phyloP scores from a whole-genome alignment of 1,284 basidiomycete genomes.

The Erythrobasidium hasegawianum region DNA sequence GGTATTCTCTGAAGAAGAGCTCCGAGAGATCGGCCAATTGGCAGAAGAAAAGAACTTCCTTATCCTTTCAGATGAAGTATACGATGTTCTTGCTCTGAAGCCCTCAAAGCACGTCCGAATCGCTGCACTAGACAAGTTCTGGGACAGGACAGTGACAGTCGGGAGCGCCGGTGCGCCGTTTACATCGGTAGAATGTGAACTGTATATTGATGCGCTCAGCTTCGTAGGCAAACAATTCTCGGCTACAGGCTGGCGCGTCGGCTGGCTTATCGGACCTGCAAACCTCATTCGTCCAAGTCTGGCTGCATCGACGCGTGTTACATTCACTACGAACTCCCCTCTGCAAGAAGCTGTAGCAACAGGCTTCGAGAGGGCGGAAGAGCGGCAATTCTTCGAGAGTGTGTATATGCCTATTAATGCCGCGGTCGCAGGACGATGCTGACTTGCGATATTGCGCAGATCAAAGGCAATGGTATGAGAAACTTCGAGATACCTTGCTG shows the following conservation, averaged over 20 bases:
- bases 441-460: slow-evolving; percentile 14
- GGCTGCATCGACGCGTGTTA: slow-evolving; percentile 86
- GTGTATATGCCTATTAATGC: neutral
- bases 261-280: slow-evolving; percentile 86
- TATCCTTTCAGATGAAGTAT: slow-evolving; percentile 95
- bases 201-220: neutral
- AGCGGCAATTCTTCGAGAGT: slow-evolving; percentile 71
- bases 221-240: slow-evolving; percentile 67
- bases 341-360: slow-evolving; percentile 77
- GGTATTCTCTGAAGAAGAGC: slow-evolving; percentile 79
- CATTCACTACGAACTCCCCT: slow-evolving; percentile 64
- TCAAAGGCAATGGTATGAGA: slow-evolving; percentile 74
- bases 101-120: slow-evolving; percentile 83
- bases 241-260: slow-evolving; percentile 95
- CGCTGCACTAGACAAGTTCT: slow-evolving; percentile 70
- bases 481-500: slow-evolving; percentile 69
- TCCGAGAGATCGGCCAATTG: slow-evolving; percentile 75
- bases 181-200: neutral
- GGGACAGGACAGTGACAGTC: slow-evolving; percentile 85
- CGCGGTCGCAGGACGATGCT: too few relatives aligned
- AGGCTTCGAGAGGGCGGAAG: slow-evolving; percentile 71
- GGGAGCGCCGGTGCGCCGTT: slow-evolving; percentile 55
- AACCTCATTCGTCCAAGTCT: slow-evolving; percentile 80
- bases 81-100: slow-evolving; percentile 90
- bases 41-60: slow-evolving; percentile 90